Evolutionary conservation across 768 basidiomycete species (phyloP).

Genomic region (Suillus fuscotomentosus): DNA sequence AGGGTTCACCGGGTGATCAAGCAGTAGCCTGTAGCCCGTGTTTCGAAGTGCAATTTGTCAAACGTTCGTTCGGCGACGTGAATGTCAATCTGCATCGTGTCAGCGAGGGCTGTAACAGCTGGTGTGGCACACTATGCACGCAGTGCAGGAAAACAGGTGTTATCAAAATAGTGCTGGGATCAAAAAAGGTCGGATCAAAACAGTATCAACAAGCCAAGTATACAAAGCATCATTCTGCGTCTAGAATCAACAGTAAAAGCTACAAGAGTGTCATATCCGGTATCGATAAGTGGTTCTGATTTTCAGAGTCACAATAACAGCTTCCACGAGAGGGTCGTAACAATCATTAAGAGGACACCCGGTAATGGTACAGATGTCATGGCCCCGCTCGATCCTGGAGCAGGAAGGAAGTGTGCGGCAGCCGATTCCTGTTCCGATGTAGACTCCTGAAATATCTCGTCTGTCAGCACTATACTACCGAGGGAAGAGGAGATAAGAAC

Average conservation of each 20-base stretch:
- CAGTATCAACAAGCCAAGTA: not conserved
- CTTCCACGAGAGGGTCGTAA: constrained; percentile 25
- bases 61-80: too few relatives aligned
- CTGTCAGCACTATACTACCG: not conserved
- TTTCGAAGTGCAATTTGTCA: too few relatives aligned
- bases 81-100: not conserved
- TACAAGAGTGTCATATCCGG: not conserved
- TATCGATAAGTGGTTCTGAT: not conserved
- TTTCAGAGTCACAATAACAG: constrained; percentile 4
- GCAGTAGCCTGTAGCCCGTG: too few relatives aligned
- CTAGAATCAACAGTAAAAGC: not conserved
- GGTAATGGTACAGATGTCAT: constrained; percentile 27
- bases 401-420: constrained; percentile 58
- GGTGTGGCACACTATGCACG: not conserved
- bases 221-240: not conserved
- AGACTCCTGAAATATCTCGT: constrained; percentile 45
- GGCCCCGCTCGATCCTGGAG: constrained; percentile 48
- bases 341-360: constrained; percentile 18
- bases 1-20: too few relatives aligned
- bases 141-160: not conserved
- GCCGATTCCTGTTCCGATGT: constrained; percentile 52
- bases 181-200: not conserved
- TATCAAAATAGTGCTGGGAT: not conserved
- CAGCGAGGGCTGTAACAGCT: not conserved
- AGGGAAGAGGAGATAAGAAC: constrained; percentile 32